A percentile compares a stretch with the other conserved stretches of the same genome.
Conservation (phyloP, 768 basidiomycete species). For the Boletus fagicola region DNA sequence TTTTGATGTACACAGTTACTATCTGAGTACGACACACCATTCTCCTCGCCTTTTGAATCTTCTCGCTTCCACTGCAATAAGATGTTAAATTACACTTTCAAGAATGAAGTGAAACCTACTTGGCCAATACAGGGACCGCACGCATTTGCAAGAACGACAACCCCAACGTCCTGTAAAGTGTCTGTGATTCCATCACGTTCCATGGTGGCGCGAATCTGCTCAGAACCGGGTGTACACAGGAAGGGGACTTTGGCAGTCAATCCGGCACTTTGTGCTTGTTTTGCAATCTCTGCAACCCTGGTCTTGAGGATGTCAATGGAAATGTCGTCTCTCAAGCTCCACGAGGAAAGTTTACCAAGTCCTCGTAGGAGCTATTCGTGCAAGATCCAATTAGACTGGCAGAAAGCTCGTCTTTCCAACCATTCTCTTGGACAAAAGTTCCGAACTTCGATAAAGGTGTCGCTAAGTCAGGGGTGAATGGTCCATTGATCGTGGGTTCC, state of each 20-base stretch:
- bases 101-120: slow-evolving; percentile 37
- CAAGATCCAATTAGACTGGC: slow-evolving; percentile 97
- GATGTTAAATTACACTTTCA: slow-evolving; percentile 5
- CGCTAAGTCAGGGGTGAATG: slow-evolving; percentile 95
- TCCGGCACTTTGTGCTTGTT: slow-evolving; percentile 84
- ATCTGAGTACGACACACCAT: slow-evolving; percentile 53
- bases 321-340: neutral
- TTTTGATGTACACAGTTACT: neutral
- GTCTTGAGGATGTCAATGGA: slow-evolving; percentile 49
- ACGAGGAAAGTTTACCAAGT: slow-evolving; percentile 57
- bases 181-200: slow-evolving; percentile 88
- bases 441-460: slow-evolving; percentile 92
- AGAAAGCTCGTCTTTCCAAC: slow-evolving; percentile 92
- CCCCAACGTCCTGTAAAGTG: slow-evolving; percentile 85
- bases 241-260: slow-evolving; percentile 83
- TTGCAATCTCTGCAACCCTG: slow-evolving; percentile 85
- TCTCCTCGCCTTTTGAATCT: slow-evolving; percentile 85
- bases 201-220: slow-evolving; percentile 96
- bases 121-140: slow-evolving; percentile 99
- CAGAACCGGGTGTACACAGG: slow-evolving; percentile 87
- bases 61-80: slow-evolving; percentile 81
- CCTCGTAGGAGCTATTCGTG: slow-evolving; percentile 97
- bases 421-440: slow-evolving; percentile 72
- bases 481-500: slow-evolving; percentile 93
- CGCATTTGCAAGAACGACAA: slow-evolving; percentile 92